Conservation (phyloP, 176 grass and related monocot genomes). For the Rhynchospora tenuis region DNA sequence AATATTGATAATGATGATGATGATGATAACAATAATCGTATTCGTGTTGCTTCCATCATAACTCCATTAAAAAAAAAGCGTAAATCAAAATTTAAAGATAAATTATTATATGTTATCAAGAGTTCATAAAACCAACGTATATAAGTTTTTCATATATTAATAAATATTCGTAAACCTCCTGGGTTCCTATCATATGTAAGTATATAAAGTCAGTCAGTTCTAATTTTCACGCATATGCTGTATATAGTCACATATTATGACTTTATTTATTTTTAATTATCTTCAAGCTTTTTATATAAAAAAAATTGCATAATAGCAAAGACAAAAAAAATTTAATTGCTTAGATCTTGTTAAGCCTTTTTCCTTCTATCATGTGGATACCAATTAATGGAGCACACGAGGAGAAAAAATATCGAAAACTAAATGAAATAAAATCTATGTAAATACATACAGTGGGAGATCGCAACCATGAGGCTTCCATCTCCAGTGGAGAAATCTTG, state of each 20-base stretch:
- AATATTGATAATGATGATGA: background rate
- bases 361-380: background rate
- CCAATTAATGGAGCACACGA: background rate
- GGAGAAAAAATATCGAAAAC: background rate
- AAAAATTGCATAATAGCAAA: background rate
- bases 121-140: too few species aligned
- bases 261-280: background rate
- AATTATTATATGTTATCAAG: too few species aligned
- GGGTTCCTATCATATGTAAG: background rate
- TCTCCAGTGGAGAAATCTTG: conserved; percentile 32
- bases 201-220: background rate
- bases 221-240: background rate
- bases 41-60: background rate
- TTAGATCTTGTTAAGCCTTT: background rate
- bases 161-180: background rate
- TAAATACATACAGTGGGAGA: conserved; percentile 39
- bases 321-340: background rate
- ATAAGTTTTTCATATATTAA: background rate
- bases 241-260: background rate
- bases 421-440: background rate
- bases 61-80: too few species aligned
- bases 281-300: background rate
- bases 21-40: background rate
- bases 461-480: conserved; percentile 44
- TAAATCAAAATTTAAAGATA: too few species aligned